phyloP scores from a whole-genome alignment of 192 early-diverging fungal genomes.

The Linnemannia exigua region DNA sequence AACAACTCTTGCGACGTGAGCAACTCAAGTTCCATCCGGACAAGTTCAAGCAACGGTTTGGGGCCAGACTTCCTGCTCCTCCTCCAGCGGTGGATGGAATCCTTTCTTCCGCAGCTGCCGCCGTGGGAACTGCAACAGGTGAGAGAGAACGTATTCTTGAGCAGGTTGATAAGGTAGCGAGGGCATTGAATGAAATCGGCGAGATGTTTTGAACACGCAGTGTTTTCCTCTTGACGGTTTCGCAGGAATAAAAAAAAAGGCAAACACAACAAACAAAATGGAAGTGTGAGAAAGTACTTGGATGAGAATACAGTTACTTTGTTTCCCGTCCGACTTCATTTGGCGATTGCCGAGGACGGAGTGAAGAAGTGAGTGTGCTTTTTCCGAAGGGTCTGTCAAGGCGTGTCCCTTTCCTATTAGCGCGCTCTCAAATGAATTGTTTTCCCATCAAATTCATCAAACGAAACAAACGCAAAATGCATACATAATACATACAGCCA shows the following conservation, averaged over 20 bases:
- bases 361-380: neutral
- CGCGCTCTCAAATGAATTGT: neutral
- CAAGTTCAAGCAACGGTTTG: constrained; percentile 48
- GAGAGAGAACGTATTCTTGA: constrained; percentile 35
- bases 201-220: constrained; percentile 16
- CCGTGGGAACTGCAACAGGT: constrained; percentile 10
- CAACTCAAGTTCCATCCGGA: constrained; percentile 56
- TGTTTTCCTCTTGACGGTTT: neutral
- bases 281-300: constrained; percentile 9
- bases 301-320: neutral
- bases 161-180: constrained; percentile 28
- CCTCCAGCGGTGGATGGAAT: neutral
- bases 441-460: constrained; percentile 30
- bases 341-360: neutral
- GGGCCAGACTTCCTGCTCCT: constrained; percentile 10
- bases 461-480: too few species aligned
- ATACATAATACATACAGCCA: too few species aligned
- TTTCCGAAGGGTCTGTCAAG: constrained; percentile 1
- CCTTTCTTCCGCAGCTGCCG: neutral
- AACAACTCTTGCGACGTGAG: constrained; percentile 38
- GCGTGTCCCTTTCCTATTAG: neutral
- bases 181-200: constrained; percentile 28
- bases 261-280: neutral
- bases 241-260: neutral
- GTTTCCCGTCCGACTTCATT: neutral